Base-by-base conservation (phyloP, 352 stramenopile species). In the Globisporangium parvum region DNA sequence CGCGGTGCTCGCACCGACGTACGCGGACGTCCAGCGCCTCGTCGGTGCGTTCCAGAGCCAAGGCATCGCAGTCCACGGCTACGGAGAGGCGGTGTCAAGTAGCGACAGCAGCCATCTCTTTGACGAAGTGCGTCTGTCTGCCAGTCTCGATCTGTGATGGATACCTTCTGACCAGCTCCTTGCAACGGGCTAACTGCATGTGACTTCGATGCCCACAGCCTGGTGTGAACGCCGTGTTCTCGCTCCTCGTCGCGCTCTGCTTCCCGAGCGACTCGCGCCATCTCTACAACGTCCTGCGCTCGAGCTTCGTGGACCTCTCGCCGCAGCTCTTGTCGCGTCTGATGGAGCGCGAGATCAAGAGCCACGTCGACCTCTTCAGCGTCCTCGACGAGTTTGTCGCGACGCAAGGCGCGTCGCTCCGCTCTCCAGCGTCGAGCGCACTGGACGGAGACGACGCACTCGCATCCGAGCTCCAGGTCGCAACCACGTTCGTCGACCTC, bases 281-380 rank as follows among this genome's bases (percentile, higher is more conserved):
- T 48, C 52, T 92, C 11, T 92, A 92, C 66, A 90, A 90, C 44
- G 69, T 92, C 8, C 61, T 92, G 21, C 77, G 82, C 3, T 92
- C 82, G 14, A 67, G 77, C 11, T 84, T 66, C 47, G 74, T 89
- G 49, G 58, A 49, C 20, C 77, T 92, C n/a, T 70, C 82, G 17
- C 55, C 77, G 2, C 59, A 76, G 23, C 44, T 88, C 11, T 55
- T 92, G 2, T 88, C 79, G 5, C 65, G 63, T 47, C 55, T 92
- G 17, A 88, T 92, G 77, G 75, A 87, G 46, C 76, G 73, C 35
- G 69, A 88, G 41, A 65, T 73, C 24, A 67, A 60, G 17, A 85
- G 65, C 33, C 67, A 87, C 26, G 59, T 62, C 2, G 67, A 75
- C 42, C 57, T 91, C 48, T 71, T 85, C 37, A 41, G 69, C 11